Conservation (phyloP, 140 eudicot species). For the Anethum foeniculum region DNA sequence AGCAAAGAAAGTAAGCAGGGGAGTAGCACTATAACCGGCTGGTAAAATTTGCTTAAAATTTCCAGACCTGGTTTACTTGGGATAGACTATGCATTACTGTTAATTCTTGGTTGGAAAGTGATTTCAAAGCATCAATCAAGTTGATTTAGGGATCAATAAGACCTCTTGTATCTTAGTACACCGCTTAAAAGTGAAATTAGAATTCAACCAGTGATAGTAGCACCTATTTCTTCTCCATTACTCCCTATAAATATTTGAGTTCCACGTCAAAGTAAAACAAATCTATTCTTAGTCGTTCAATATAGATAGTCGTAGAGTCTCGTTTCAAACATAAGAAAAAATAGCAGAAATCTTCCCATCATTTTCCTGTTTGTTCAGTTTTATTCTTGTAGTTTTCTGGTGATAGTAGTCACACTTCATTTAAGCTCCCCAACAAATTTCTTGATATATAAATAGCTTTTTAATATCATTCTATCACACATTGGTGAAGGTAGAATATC, state of each 20-base stretch:
- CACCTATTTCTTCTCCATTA: background rate
- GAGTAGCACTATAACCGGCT: background rate
- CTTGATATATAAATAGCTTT: background rate
- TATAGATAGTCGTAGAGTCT: background rate
- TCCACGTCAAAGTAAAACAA: background rate
- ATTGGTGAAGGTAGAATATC: background rate
- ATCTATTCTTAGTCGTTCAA: too few species aligned
- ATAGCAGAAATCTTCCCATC: background rate
- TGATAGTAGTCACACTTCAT: background rate
- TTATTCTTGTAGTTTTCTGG: background rate
- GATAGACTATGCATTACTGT: background rate
- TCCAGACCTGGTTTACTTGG: background rate
- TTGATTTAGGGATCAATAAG: background rate
- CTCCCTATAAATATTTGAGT: background rate
- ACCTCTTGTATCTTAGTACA: background rate
- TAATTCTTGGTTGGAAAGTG: background rate
- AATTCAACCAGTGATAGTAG: background rate
- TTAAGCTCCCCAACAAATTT: background rate
- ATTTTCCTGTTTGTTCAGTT: background rate
- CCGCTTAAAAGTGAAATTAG: background rate
- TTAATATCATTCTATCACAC: background rate
- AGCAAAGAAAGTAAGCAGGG: background rate
- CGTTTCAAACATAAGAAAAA: background rate
- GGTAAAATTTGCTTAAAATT: background rate
- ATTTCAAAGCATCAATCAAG: background rate